phyloP scores from a whole-genome alignment of 1,139 yeast species.

The Meyerozyma athensensis region DNA sequence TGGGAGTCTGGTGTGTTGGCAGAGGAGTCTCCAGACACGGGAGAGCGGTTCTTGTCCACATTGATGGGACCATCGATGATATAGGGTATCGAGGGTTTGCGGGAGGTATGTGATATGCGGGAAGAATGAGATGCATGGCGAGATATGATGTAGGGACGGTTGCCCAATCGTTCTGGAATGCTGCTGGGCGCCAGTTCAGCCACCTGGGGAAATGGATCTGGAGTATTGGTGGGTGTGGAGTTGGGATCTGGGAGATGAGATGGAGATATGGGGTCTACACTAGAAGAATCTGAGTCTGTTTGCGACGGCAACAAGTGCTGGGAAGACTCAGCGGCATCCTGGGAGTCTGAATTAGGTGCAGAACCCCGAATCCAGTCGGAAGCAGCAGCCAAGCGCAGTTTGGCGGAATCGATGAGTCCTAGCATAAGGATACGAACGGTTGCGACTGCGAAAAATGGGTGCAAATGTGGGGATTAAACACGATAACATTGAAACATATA shows the following conservation, averaged over 20 bases:
- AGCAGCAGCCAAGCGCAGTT: not conserved
- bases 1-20: not conserved
- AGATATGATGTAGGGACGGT: not conserved
- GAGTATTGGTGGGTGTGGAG: not conserved
- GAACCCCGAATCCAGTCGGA: too few relatives aligned
- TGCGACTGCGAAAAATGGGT: conserved; percentile 1
- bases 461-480: not conserved
- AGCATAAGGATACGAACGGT: not conserved
- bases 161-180: not conserved
- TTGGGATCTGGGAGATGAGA: not conserved
- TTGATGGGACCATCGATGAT: not conserved
- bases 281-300: too few relatives aligned
- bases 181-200: not conserved
- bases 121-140: conserved; percentile 1
- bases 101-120: not conserved
- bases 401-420: not conserved
- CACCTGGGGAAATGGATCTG: not conserved
- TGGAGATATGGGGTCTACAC: not conserved
- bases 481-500: conserved; percentile 1
- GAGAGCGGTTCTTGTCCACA: not conserved
- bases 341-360: too few relatives aligned
- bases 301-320: too few relatives aligned
- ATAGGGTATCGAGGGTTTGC: not conserved
- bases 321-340: too few relatives aligned
- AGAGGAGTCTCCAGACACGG: not conserved